A percentile compares a stretch with the other conserved stretches of the same genome.
Conservation (phyloP, 2,329 filamentous ascomycete species). For the Proliferodiscus dingleyae region DNA sequence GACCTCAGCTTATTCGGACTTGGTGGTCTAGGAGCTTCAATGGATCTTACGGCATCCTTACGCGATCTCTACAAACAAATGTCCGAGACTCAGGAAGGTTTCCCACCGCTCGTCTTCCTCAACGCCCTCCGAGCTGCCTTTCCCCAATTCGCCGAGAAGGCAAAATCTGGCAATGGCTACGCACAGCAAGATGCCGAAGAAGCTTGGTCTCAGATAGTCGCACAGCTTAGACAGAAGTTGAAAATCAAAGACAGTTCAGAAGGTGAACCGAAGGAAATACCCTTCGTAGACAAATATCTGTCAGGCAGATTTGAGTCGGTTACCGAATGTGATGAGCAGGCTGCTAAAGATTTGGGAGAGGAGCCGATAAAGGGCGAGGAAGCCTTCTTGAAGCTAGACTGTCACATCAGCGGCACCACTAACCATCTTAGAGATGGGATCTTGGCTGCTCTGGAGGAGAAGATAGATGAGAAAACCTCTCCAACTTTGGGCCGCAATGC, state of each 20-base stretch:
- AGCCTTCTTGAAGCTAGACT: slow-evolving; percentile 86
- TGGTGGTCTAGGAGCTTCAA: slow-evolving; percentile 38
- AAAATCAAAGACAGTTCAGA: slow-evolving; percentile 51
- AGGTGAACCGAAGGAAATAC: slow-evolving; percentile 45
- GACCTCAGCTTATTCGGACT: slow-evolving; percentile 45
- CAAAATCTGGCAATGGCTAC: slow-evolving; percentile 75
- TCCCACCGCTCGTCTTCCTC: slow-evolving; percentile 78
- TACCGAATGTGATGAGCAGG: slow-evolving; percentile 78
- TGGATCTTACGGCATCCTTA: slow-evolving; percentile 72
- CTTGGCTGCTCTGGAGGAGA: slow-evolving; percentile 72
- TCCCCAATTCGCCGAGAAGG: slow-evolving; percentile 88
- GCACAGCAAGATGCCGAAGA: slow-evolving; percentile 99
- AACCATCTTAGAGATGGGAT: slow-evolving; percentile 93
- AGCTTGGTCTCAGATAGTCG: slow-evolving; percentile 93
- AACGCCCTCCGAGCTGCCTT: slow-evolving; percentile 72
- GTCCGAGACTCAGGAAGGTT: slow-evolving; percentile 82
- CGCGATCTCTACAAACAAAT: slow-evolving; percentile 84
- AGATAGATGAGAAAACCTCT: slow-evolving; percentile 88
- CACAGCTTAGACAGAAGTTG: slow-evolving; percentile 74
- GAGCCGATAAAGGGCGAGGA: slow-evolving; percentile 64
- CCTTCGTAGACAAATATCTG: slow-evolving; percentile 90
- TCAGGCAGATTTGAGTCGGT: slow-evolving; percentile 73
- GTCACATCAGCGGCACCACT: slow-evolving; percentile 81
- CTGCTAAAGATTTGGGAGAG: slow-evolving; percentile 70
- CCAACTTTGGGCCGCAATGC: slow-evolving; percentile 72